These are phyloP conservation scores for Cutaneotrichosporon dermatis DNA, from an alignment of 1,284 basidiomycete genomes.

Conservation along the genomic window DNA sequence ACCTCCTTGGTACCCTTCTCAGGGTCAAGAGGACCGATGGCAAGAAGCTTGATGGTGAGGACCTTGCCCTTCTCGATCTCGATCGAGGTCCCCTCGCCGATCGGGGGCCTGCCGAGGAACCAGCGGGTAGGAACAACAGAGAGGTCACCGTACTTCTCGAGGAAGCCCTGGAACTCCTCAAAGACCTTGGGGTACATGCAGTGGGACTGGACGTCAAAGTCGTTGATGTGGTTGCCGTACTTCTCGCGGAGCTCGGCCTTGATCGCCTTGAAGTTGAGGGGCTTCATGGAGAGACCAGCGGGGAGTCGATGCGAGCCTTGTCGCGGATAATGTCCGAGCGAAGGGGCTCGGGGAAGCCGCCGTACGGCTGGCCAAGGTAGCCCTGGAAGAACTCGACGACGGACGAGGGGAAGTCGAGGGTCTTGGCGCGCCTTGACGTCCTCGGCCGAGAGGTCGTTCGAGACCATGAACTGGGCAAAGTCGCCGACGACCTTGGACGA, in stretches of 20 bases:
- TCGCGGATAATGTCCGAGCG: constrained; percentile 88
- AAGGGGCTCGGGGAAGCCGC: constrained; percentile 97
- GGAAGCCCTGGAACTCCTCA: constrained; percentile 92
- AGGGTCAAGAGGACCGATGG: constrained; percentile 86
- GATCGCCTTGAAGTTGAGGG: constrained; percentile 93
- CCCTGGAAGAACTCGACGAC: constrained; percentile 98
- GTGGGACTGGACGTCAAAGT: constrained; percentile 89
- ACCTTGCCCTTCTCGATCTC: constrained; percentile 97
- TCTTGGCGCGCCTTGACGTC: constrained; percentile 80
- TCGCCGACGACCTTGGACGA: constrained; percentile 99
- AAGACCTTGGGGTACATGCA: constrained; percentile 74
- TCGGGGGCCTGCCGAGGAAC: constrained; percentile 88
- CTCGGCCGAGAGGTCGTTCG: constrained; percentile 80
- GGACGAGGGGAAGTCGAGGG: constrained; percentile 94
- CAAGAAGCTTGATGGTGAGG: constrained; percentile 92
- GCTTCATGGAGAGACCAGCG: constrained; percentile 79
- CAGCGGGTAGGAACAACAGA: constrained; percentile 94
- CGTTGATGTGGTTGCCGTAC: constrained; percentile 90
- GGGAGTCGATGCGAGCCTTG: constrained; percentile 86
- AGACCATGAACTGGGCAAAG: constrained; percentile 99
- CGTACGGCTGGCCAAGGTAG: constrained; percentile 92
- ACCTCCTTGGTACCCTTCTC: constrained; percentile 89
- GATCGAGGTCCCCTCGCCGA: constrained; percentile 94
- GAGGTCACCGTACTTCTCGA: constrained; percentile 93
- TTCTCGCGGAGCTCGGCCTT: constrained; percentile 87